Evolutionary conservation across 768 basidiomycete genomes (phyloP), one percentile per base, ranked within the genome.

Genomic region (Mycena albidolilacea): DNA sequence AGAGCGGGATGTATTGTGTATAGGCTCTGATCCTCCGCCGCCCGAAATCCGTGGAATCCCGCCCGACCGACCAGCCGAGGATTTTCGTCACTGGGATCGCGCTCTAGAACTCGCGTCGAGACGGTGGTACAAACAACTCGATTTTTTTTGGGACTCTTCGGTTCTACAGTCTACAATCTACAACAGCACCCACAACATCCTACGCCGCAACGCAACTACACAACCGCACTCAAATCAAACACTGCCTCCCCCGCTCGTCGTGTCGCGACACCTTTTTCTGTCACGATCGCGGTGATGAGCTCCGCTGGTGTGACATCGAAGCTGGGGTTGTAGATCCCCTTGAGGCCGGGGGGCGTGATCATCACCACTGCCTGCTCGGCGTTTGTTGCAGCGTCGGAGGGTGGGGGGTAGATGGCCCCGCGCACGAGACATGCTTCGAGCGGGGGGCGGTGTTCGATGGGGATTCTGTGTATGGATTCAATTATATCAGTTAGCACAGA

Each of bases 261-360:
- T 70, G 92, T 89, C 5, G 95, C 95, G 41, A 98, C 96, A 8
- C 97, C 97, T 76, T 94, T 96, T 84, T 99, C 97, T 3, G 97
- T 98, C 14, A 97, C 96, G 63, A 99, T 94, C 39, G 94, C 95
- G n/a, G 92, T 94, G 74, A 99, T 98, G 54, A 98, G 85, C 71
- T 94, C 93, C 3, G 97, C 95, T 0, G 97, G 97, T 0, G 97
- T 98, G 17, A 99, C 96, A 79, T 99, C 97, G 82, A 98, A 99
- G 74, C 95, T 95, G 1, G 97, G 97, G 81, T 98, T 99, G 81
- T 97, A 97, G 50, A 95, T 84, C 39, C 88, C 90, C 57, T 89
- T 86, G 38, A 92, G 79, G 15, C 85, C 87, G 23, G 83, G 80
- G 0, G 97, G 96, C 0, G 96, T 96, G 73, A 97, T 90, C 88